Evolutionary conservation across 179 eudicot genomes (phyloP).

Genomic region (Beta corolliflora): DNA sequence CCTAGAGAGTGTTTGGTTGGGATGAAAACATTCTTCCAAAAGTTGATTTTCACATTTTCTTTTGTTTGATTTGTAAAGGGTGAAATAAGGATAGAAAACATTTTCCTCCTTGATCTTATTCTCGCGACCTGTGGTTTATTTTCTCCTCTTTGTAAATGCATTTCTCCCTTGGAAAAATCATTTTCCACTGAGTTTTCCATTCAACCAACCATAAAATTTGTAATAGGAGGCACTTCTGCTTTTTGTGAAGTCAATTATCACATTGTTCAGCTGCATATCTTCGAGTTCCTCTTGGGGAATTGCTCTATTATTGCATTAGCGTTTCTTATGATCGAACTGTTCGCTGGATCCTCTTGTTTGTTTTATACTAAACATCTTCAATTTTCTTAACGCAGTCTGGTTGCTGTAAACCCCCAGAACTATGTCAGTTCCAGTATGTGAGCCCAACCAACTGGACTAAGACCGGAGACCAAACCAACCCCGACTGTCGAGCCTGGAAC

Average conservation of each 20-base stretch:
- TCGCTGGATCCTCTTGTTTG: neutral
- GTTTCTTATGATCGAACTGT: neutral
- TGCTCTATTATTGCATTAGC: neutral
- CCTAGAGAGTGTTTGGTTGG: no score
- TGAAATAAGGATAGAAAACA: no score
- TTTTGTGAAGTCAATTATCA: no score
- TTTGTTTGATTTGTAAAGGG: no score
- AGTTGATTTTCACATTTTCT: no score
- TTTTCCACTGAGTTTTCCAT: no score
- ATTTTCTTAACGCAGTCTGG: conserved; percentile 59
- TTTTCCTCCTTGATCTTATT: no score
- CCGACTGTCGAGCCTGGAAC: conserved; percentile 69
- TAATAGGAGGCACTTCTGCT: no score
- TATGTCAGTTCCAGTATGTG: conserved; percentile 54
- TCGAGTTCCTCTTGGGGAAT: neutral
- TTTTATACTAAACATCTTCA: neutral
- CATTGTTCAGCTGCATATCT: no score
- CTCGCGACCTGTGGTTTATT: neutral
- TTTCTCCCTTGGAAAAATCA: no score
- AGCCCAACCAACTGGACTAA: conserved; percentile 66
- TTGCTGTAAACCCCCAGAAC: conserved; percentile 82
- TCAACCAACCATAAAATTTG: no score
- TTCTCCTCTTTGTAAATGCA: neutral
- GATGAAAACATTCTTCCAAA: no score
- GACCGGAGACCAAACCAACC: conserved; percentile 25